Evolutionary conservation across 2,329 filamentous ascomycete species (phyloP).

Genomic region (Fusarium aywerte): DNA sequence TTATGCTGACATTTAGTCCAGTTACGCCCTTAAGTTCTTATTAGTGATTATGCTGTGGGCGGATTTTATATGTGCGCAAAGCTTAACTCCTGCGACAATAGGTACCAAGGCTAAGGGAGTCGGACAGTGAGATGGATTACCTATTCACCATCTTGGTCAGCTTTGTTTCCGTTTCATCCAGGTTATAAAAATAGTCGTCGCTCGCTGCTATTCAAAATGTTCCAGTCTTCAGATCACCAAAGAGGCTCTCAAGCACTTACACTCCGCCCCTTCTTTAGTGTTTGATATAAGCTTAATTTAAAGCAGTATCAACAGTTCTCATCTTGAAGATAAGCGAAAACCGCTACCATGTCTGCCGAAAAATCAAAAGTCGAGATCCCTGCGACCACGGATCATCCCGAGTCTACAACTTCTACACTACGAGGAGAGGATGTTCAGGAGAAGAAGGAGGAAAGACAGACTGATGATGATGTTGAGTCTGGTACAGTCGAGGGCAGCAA

Average conservation of each 20-base stretch:
- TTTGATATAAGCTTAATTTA: conserved; percentile 28
- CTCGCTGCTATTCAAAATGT: conserved; percentile 17
- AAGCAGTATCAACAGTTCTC: neutral
- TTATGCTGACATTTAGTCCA: conserved; percentile 37
- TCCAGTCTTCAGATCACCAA: conserved; percentile 20
- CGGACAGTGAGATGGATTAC: conserved; percentile 11
- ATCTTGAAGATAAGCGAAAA: neutral
- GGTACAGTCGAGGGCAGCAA: conserved; percentile 34
- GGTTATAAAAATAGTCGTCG: conserved; percentile 38
- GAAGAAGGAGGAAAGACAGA: conserved; percentile 42
- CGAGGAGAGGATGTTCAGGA: conserved; percentile 46
- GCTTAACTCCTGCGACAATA: conserved; percentile 34
- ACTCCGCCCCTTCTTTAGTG: neutral
- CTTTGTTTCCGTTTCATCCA: neutral
- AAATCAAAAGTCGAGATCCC: conserved; percentile 41
- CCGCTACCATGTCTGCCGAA: conserved; percentile 27
- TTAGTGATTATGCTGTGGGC: conserved; percentile 13
- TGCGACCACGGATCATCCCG: conserved; percentile 35
- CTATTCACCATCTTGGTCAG: neutral
- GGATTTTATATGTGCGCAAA: conserved; percentile 38
- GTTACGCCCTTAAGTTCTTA: conserved; percentile 3
- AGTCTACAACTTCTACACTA: conserved; percentile 47
- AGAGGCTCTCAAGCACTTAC: conserved; percentile 12
- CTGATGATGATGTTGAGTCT: conserved; percentile 39
- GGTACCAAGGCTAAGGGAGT: neutral